Percentiles rank a stretch among this genome's conserved stretches.
Evolutionary conservation across 2,329 filamentous ascomycete genomes (phyloP).

Genomic region (Epichloe hybrida): DNA sequence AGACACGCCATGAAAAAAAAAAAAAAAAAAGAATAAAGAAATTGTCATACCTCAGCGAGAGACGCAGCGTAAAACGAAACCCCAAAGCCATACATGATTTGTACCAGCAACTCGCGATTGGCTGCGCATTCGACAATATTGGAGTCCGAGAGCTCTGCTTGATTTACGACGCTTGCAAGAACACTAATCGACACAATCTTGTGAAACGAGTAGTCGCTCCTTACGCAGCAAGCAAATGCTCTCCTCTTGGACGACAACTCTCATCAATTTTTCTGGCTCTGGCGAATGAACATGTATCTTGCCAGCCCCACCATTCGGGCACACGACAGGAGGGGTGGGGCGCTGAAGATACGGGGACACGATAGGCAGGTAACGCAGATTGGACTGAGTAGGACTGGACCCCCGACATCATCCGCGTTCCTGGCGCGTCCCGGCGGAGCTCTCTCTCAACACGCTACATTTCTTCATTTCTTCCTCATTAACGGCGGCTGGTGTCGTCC

Average conservation of each 20-base stretch:
- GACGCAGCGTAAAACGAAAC: background rate
- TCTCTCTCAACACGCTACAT: background rate
- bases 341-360: background rate
- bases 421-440: background rate
- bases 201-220: background rate
- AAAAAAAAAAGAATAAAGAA: background rate
- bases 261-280: no score
- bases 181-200: background rate
- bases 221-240: background rate
- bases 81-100: background rate
- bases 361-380: background rate
- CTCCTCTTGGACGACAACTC: background rate
- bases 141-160: background rate
- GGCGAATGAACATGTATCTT: no score
- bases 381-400: background rate
- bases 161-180: background rate
- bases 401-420: background rate
- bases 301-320: background rate
- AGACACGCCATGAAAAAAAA: conserved; percentile 8
- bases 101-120: background rate
- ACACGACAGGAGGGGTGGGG: background rate
- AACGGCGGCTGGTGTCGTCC: background rate
- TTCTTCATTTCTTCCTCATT: background rate
- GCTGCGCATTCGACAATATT: background rate
- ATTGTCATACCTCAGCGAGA: background rate